Percentiles rank a stretch among this genome's conserved stretches.
Conservation (phyloP, 352 stramenopile species). For the Globisporangium paddicum region DNA sequence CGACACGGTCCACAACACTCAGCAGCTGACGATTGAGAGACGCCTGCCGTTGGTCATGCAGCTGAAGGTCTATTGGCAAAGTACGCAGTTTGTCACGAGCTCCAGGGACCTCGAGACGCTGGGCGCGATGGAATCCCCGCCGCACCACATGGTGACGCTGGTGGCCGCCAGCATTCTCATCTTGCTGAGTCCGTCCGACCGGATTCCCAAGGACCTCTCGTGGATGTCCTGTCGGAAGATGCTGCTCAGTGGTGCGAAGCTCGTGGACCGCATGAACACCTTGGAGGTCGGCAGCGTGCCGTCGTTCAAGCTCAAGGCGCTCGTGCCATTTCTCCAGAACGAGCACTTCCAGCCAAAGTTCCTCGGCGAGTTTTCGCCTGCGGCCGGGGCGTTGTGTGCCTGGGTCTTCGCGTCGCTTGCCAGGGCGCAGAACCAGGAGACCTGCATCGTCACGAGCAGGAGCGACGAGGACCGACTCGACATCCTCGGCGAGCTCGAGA, state of each 20-base stretch:
- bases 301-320: slow-evolving; percentile 70
- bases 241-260: slow-evolving; percentile 35
- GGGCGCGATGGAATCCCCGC: slow-evolving; percentile 29
- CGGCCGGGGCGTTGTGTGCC: slow-evolving; percentile 52
- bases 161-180: slow-evolving; percentile 63
- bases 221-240: slow-evolving; percentile 67
- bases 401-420: slow-evolving; percentile 54
- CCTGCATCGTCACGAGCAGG: slow-evolving; percentile 13
- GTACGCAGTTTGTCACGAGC: slow-evolving; percentile 33
- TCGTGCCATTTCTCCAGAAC: slow-evolving; percentile 67
- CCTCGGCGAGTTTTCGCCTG: slow-evolving; percentile 41
- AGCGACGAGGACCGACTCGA: slow-evolving; percentile 45
- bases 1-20: slow-evolving; percentile 31
- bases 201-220: slow-evolving; percentile 65
- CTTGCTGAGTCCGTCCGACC: slow-evolving; percentile 59
- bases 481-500: slow-evolving; percentile 52
- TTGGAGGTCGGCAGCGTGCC: slow-evolving; percentile 39
- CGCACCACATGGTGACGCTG: slow-evolving; percentile 59
- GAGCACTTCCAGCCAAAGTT: slow-evolving; percentile 66
- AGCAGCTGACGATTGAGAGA: slow-evolving; percentile 3
- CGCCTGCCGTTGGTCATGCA: slow-evolving; percentile 2
- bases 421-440: slow-evolving; percentile 32
- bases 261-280: slow-evolving; percentile 41
- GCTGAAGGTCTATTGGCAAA: slow-evolving; percentile 26
- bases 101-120: slow-evolving; percentile 47